Percentiles rank a stretch among this genome's conserved stretches.
phyloP scores from a whole-genome alignment of 768 basidiomycete genomes.

The Tulasnella sp. region DNA sequence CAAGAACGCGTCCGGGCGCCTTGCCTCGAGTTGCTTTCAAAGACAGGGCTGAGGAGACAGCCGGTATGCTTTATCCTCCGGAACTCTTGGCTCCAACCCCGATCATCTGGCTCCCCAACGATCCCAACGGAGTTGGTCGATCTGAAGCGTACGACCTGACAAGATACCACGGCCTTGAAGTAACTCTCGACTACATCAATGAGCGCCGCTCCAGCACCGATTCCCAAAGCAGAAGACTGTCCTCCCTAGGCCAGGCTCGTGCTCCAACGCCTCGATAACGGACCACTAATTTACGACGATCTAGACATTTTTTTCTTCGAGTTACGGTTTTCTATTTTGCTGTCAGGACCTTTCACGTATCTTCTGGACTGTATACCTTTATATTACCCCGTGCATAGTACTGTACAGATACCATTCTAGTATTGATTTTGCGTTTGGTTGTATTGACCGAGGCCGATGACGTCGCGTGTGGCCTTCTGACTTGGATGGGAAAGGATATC shows the following conservation, averaged over 20 bases:
- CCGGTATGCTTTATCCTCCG: slow-evolving; percentile 73
- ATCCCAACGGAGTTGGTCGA: slow-evolving; percentile 53
- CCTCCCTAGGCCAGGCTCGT: neutral
- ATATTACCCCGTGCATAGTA: neutral
- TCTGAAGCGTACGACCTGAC: slow-evolving; percentile 73
- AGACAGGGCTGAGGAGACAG: slow-evolving; percentile 74
- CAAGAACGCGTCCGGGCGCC: slow-evolving; percentile 71
- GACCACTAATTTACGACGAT: slow-evolving; percentile 1
- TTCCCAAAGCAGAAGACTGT: slow-evolving; percentile 3
- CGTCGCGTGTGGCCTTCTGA: neutral
- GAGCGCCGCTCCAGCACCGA: slow-evolving; percentile 4
- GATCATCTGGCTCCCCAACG: slow-evolving; percentile 82
- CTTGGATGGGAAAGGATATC: neutral
- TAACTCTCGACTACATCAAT: slow-evolving; percentile 59
- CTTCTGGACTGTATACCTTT: neutral
- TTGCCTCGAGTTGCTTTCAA: slow-evolving; percentile 64
- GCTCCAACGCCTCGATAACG: neutral
- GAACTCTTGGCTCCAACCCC: slow-evolving; percentile 74
- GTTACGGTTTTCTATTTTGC: neutral
- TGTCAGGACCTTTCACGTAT: neutral
- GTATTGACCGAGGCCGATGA: neutral
- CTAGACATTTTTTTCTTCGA: neutral
- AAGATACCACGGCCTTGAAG: slow-evolving; percentile 65
- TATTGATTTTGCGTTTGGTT: neutral
- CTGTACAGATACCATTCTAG: slow-evolving; percentile 1